Percentiles rank a stretch among this genome's conserved stretches.
Conservation (phyloP, 1,284 basidiomycete genomes). For the Naganishia liquefaciens region DNA sequence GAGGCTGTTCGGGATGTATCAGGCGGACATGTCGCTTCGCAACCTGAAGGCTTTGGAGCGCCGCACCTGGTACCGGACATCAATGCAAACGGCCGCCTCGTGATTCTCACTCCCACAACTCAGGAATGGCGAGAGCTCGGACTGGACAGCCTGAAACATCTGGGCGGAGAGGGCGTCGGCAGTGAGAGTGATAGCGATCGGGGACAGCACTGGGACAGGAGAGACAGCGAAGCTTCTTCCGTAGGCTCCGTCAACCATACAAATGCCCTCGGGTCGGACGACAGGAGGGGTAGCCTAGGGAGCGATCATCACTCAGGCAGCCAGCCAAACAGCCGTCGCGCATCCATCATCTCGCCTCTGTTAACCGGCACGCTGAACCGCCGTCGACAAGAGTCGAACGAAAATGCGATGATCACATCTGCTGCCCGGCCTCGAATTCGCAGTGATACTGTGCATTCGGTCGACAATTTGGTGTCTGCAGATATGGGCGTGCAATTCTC, state of each 20-base stretch:
- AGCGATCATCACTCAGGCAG: background rate
- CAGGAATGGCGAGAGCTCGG: conserved; percentile 53
- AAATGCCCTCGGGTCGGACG: conserved; percentile 27
- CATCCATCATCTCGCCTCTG: background rate
- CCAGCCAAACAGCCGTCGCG: background rate
- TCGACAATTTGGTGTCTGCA: conserved; percentile 11
- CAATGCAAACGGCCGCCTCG: conserved; percentile 44
- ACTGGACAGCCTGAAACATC: conserved; percentile 27
- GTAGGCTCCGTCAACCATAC: conserved; percentile 15
- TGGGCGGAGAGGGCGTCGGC: conserved; percentile 29
- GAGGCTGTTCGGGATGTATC: background rate
- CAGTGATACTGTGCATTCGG: conserved; percentile 26
- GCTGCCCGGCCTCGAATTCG: background rate
- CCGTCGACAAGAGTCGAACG: background rate
- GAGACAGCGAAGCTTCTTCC: conserved; percentile 19
- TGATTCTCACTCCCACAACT: conserved; percentile 55
- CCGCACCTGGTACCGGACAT: conserved; percentile 37
- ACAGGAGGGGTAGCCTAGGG: conserved; percentile 15
- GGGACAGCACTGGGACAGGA: conserved; percentile 3
- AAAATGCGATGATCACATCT: background rate
- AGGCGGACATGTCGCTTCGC: background rate
- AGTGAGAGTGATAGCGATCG: conserved; percentile 29
- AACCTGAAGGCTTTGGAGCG: background rate
- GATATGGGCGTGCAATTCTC: background rate
- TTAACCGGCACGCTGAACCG: background rate